Base-by-base conservation (phyloP, 352 stramenopile species). In the Globisporangium viniferum region DNA sequence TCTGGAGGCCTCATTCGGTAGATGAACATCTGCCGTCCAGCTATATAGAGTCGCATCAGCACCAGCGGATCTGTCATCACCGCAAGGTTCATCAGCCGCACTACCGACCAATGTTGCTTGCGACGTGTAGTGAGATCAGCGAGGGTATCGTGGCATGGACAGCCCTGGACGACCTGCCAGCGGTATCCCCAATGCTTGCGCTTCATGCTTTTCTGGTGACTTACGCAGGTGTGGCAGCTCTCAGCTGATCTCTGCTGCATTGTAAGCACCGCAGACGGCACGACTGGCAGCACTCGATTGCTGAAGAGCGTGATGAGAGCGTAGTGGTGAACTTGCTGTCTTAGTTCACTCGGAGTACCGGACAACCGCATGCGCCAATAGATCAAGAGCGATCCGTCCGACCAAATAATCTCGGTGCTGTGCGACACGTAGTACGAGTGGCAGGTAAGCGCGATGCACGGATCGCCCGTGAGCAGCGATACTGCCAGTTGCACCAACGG, bases 41-140 rank as follows among this genome's bases (percentile, higher is more conserved):
- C 9, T 12, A 68, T 36, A 22, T 49, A 48, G 9, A 68, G 29
- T 12, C 33, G 15, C 6, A 27, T 39, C 24, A 63, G 36, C 9
- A 49, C 39, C 22, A 62, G 24, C 22, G 65, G 65, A 18, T 70
- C 58, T 27, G 65, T 66, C 39, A 70, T 41, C 65, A 70, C 20
- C 29, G 65, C 57, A 22, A 70, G 56, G 41, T 70, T 70, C 33
- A 70, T 36, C 0, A 72, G 44, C 1, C 63, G 59, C 9, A 72
- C 54, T 0, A 5, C 39, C 0, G 67, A 67, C 67, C 67, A 72
- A 18, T 49, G 44, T 5, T n/a, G 27, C 3, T 48, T 39, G 10
- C 36, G 24, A 18, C 67, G 67, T 10, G 41, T 24, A 6, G 44
- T 59, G 35, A 67, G 7, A 24, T 66, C 35, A 18, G 61, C 27